Evolutionary conservation across 2,329 filamentous ascomycete genomes (phyloP).

Genomic region (Alternaria triticimaculans): DNA sequence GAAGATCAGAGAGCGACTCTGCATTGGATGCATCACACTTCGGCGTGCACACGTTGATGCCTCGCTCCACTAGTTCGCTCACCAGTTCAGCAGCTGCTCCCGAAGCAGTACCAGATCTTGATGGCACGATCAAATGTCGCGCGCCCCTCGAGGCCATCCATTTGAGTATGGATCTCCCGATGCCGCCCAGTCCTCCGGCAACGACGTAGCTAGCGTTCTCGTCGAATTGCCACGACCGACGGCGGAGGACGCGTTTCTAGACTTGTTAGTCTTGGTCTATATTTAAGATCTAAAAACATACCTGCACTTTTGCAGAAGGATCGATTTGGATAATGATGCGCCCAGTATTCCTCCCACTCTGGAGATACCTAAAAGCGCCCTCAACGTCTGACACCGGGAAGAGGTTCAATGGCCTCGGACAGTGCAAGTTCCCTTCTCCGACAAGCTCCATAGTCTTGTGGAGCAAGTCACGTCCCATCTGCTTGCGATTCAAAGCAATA

Average conservation of each 20-base stretch:
- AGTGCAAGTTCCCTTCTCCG: neutral
- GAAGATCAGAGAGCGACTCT: neutral
- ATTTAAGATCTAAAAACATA: neutral
- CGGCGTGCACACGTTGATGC: neutral
- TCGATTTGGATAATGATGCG: neutral
- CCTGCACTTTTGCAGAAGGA: neutral
- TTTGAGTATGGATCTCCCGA: neutral
- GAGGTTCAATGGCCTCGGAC: neutral
- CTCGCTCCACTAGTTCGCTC: neutral
- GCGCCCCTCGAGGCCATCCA: neutral
- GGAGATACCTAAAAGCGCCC: neutral
- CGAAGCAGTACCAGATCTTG: neutral
- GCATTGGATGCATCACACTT: neutral
- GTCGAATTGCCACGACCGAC: neutral
- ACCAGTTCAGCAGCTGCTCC: neutral
- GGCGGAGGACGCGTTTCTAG: neutral
- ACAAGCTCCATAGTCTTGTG: neutral
- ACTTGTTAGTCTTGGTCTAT: neutral
- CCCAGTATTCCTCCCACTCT: neutral
- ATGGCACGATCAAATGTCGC: neutral
- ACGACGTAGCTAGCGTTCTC: neutral
- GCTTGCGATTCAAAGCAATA: constrained; percentile 17
- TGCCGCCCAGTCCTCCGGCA: neutral
- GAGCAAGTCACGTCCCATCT: neutral
- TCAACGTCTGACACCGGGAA: neutral